phyloP scores from a whole-genome alignment of 1,139 yeast species.

The Martiniozyma asiatica region DNA sequence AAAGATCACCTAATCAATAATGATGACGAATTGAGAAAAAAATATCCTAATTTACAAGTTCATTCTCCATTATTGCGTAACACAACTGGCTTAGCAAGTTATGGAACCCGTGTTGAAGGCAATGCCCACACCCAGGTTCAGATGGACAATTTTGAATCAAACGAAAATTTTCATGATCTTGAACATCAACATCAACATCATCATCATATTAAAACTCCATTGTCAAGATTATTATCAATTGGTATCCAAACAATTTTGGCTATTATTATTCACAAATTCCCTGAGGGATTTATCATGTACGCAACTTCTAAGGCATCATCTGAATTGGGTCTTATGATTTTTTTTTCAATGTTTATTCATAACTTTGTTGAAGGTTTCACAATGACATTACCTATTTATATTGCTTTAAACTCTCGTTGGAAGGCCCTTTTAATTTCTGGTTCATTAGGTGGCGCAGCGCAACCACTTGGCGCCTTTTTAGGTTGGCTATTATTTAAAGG shows the following conservation, averaged over 20 bases:
- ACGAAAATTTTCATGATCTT: too few relatives aligned
- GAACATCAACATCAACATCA: constrained; percentile 37
- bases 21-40: constrained; percentile 14
- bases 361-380: constrained; percentile 94
- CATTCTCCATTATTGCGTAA: constrained; percentile 18
- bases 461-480: constrained; percentile 76
- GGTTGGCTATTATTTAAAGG: constrained; percentile 48
- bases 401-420: constrained; percentile 51
- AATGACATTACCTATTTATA: constrained; percentile 81
- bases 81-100: too few relatives aligned
- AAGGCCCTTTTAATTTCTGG: constrained; percentile 58
- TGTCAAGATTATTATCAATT: constrained; percentile 66
- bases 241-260: constrained; percentile 88
- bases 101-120: not conserved
- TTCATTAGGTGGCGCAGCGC: constrained; percentile 70
- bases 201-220: constrained; percentile 69
- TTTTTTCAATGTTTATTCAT: constrained; percentile 74
- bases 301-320: constrained; percentile 69
- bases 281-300: constrained; percentile 87
- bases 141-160: too few relatives aligned
- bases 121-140: not conserved
- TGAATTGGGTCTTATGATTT: constrained; percentile 64
- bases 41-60: constrained; percentile 20
- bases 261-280: constrained; percentile 78
- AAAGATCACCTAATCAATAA: constrained; percentile 16